phyloP scores from a whole-genome alignment of 2,329 filamentous ascomycete species.

The Pseudogymnoascus sp. region DNA sequence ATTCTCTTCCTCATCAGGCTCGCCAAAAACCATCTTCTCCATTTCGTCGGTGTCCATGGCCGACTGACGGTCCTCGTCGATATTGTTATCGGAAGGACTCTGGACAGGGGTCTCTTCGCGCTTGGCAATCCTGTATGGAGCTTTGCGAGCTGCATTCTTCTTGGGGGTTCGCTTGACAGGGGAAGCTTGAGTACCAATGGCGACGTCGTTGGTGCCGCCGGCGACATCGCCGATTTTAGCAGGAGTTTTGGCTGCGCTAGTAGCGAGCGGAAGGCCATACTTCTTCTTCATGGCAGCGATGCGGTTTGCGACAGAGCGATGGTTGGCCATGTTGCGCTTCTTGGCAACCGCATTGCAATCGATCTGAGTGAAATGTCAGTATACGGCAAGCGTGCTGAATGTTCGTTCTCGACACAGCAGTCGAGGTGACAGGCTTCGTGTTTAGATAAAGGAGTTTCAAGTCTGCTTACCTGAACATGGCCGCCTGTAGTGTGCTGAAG shows the following conservation, averaged over 20 bases:
- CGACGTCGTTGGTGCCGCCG: conserved; percentile 8
- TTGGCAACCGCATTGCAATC: conserved; percentile 18
- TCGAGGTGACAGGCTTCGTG: background rate
- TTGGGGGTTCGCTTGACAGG: conserved; percentile 4
- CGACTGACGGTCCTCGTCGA: background rate
- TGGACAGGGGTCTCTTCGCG: background rate
- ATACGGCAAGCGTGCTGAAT: background rate
- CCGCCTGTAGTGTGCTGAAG: conserved; percentile 20
- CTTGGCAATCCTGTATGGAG: conserved; percentile 12
- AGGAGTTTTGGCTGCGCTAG: background rate
- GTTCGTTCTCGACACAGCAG: background rate
- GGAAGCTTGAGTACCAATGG: background rate
- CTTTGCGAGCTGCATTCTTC: conserved; percentile 8
- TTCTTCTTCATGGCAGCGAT: conserved; percentile 22
- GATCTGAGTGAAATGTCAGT: conserved; percentile 15
- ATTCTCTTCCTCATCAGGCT: background rate
- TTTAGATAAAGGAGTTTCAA: background rate
- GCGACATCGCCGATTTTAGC: background rate
- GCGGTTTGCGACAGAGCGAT: conserved; percentile 19
- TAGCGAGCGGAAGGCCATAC: conserved; percentile 16
- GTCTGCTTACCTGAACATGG: conserved; percentile 17
- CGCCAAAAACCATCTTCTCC: background rate
- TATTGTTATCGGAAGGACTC: background rate
- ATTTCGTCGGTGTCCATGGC: background rate
- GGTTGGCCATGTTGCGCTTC: conserved; percentile 16